Base-by-base conservation (phyloP, 2,329 filamentous ascomycete species). In the Fusarium penzigii region DNA sequence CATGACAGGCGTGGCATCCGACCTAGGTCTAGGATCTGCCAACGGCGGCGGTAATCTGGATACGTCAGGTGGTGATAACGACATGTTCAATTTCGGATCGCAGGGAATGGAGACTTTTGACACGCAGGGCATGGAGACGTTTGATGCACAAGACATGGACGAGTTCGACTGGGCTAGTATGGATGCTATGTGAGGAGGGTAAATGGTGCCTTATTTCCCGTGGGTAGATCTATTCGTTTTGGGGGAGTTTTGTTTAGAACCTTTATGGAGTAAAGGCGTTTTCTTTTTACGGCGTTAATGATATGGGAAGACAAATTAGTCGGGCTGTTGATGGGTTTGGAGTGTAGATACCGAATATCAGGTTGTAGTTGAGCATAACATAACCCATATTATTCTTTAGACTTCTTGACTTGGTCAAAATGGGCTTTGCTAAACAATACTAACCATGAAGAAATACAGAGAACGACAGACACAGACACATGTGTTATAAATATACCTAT, bases 1-100 rank as follows among this genome's bases (percentile, higher is more conserved):
- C 17, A 64, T 72, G 48, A 75, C 76, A 20, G 72, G 82, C 65
- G 77, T 52, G 70, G 76, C 72, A 16, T 71, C 81, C 66, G 76
- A 81, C 49, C 61, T 78, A 62, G 70, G 72, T 34, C 70, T 80
- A 52, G 71, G 69, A 5, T 70, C 73, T 9, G 68, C 66, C 17
- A 65, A 59, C 34, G 70, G 59, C n/a, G 67, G 61, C 44, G 70
- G 62, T 14, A 69, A 63, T 1, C 50, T 72, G 17, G 69, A 71
- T 38, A 48, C 63, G 2, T 62, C 65, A 13, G 65, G 57, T n/a
- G 76, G 73, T 29, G 74, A 70, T 7, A 25, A 25, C 6, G 69
- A 73, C 36, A 51, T 75, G 52, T 76, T 76, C 62, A 68, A 69
- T 3, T 62, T 75, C n/a, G 72, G 70, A 29, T 68, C 69, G 9